Percentiles rank a stretch among this genome's conserved stretches.
phyloP scores from a whole-genome alignment of 371 early-diverging fungal species.

The Mortierella sp. region DNA sequence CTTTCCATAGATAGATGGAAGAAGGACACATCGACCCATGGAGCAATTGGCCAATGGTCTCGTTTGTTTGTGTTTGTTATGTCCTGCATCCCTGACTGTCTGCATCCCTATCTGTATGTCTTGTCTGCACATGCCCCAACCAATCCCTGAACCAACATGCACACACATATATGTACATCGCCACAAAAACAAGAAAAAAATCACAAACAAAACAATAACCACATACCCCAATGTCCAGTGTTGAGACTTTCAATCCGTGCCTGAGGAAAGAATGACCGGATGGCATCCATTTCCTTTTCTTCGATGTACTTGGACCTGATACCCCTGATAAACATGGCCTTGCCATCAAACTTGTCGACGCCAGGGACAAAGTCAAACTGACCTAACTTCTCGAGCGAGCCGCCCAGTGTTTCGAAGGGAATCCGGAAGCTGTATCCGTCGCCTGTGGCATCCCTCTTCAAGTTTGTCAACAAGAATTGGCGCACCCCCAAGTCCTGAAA shows the following conservation, averaged over 20 bases:
- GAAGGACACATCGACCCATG: neutral
- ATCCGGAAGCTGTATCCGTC: constrained; percentile 76
- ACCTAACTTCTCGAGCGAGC: constrained; percentile 70
- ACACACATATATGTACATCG: too few species aligned
- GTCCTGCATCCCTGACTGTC: neutral
- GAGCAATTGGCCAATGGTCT: neutral
- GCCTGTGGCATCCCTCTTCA: constrained; percentile 66
- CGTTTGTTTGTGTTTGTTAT: neutral
- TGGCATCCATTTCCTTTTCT: constrained; percentile 63
- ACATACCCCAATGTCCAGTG: constrained; percentile 93
- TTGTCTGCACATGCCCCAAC: neutral
- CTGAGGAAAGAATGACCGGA: constrained; percentile 77
- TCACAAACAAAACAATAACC: neutral
- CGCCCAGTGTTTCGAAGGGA: constrained; percentile 77
- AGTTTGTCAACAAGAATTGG: constrained; percentile 92
- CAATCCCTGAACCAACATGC: neutral
- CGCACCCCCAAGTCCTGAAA: constrained; percentile 74
- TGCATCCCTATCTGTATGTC: neutral
- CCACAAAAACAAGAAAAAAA: neutral
- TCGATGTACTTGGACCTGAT: constrained; percentile 75
- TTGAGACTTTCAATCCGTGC: constrained; percentile 73
- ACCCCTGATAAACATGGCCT: constrained; percentile 89
- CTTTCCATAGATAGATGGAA: neutral
- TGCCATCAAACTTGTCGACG: constrained; percentile 61
- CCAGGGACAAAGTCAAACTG: constrained; percentile 64